Percentiles rank a stretch among this genome's conserved stretches.
Conservation (phyloP, 306 rosid species). For the Cicer chorassanicum region DNA sequence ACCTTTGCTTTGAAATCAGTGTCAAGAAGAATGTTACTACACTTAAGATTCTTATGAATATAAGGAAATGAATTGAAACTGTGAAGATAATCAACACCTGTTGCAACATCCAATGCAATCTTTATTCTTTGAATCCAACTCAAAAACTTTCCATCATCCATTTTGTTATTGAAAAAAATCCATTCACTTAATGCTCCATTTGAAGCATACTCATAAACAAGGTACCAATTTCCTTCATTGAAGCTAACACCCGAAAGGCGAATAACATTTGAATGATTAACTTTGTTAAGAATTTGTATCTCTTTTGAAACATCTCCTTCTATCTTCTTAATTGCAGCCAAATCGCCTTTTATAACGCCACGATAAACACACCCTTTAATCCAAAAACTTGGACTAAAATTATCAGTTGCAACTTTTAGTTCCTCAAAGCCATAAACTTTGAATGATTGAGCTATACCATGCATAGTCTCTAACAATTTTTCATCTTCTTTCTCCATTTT, state of each 20-base stretch:
- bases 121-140: constrained; percentile 77
- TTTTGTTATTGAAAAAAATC: constrained; percentile 51
- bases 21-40: constrained; percentile 71
- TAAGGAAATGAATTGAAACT: constrained; percentile 71
- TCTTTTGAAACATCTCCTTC: constrained; percentile 79
- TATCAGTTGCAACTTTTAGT: constrained; percentile 66
- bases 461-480: constrained; percentile 55
- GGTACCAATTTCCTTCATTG: constrained; percentile 75
- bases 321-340: constrained; percentile 67
- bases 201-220: constrained; percentile 78
- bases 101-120: constrained; percentile 78
- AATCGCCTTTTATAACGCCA: constrained; percentile 62
- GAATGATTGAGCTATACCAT: constrained; percentile 65
- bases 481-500: constrained; percentile 46
- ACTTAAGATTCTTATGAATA: constrained; percentile 80
- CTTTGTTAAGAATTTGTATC: constrained; percentile 64
- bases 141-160: constrained; percentile 51
- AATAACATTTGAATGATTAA: constrained; percentile 79
- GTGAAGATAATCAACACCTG: constrained; percentile 83
- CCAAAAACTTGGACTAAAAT: constrained; percentile 59
- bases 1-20: constrained; percentile 73
- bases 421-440: constrained; percentile 72
- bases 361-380: constrained; percentile 69
- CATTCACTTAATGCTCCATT: constrained; percentile 80
- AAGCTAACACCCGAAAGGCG: constrained; percentile 81